Percentiles rank a stretch among this genome's conserved stretches.
Conservation (phyloP, 805 yeast species). For the Zygotorulaspora chibaensis region DNA sequence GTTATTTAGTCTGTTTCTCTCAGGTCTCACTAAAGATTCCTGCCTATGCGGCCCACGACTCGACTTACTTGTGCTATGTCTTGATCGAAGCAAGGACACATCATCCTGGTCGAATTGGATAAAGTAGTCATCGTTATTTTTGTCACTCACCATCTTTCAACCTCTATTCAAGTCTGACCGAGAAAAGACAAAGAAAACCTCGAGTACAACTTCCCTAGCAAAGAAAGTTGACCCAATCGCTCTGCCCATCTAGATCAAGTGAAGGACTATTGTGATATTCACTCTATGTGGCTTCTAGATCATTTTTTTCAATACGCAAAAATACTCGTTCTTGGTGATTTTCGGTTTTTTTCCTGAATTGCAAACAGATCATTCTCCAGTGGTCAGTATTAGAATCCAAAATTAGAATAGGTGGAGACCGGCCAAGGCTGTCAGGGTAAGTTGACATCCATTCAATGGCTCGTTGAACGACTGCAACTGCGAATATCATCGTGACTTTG, state of each 20-base stretch:
- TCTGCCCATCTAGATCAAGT: background rate
- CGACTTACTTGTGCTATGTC: slow-evolving; percentile 14
- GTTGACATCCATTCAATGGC: too few relatives aligned
- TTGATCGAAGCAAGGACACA: slow-evolving; percentile 34
- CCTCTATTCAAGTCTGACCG: too few relatives aligned
- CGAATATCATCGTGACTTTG: too few relatives aligned
- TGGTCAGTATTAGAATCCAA: too few relatives aligned
- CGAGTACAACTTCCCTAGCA: background rate
- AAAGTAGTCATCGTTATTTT: slow-evolving; percentile 18
- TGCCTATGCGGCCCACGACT: slow-evolving; percentile 26
- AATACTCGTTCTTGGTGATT: too few relatives aligned
- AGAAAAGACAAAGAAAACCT: background rate
- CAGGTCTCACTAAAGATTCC: slow-evolving; percentile 77
- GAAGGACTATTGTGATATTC: background rate
- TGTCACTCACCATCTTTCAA: slow-evolving; percentile 4
- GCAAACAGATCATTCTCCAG: too few relatives aligned
- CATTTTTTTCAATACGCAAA: too few relatives aligned
- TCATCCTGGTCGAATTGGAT: slow-evolving; percentile 22
- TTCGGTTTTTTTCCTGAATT: too few relatives aligned
- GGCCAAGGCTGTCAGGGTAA: too few relatives aligned
- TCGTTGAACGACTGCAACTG: too few relatives aligned
- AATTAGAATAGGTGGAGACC: too few relatives aligned
- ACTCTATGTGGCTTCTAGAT: background rate
- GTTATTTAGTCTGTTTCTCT: slow-evolving; percentile 61
- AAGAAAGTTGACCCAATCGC: background rate